Percentiles rank a stretch among this genome's conserved stretches.
phyloP scores from a whole-genome alignment of 1,284 basidiomycete species.

The Tremellales sp. region DNA sequence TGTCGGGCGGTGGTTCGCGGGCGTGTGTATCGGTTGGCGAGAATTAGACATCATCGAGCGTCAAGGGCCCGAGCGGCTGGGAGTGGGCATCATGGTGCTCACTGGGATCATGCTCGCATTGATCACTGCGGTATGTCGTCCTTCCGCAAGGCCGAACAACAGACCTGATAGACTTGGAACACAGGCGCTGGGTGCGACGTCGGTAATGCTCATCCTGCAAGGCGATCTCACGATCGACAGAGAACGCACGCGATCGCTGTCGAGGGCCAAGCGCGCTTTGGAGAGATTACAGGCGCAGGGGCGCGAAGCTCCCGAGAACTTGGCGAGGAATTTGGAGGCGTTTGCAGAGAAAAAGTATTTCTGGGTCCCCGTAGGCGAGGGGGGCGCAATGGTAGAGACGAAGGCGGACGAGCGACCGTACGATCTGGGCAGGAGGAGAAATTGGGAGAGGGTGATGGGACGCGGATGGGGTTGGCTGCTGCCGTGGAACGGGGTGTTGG shows the following conservation, averaged over 20 bases:
- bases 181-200: slow-evolving; percentile 29
- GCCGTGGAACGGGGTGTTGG: slow-evolving; percentile 32
- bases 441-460: slow-evolving; percentile 30
- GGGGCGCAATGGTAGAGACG: slow-evolving; percentile 21
- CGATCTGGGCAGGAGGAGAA: slow-evolving; percentile 25
- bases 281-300: slow-evolving; percentile 2
- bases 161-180: too few species aligned
- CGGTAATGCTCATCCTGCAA: slow-evolving; percentile 14
- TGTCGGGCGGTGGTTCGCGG: slow-evolving; percentile 30
- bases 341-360: slow-evolving; percentile 24
- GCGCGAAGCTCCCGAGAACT: slow-evolving; percentile 10
- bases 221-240: slow-evolving; percentile 36
- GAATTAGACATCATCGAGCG: slow-evolving; percentile 23
- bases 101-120: slow-evolving; percentile 26
- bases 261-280: slow-evolving; percentile 15
- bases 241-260: slow-evolving; percentile 21
- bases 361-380: slow-evolving; percentile 24
- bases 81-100: slow-evolving; percentile 19
- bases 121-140: slow-evolving; percentile 31
- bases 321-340: slow-evolving; percentile 11
- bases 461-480: slow-evolving; percentile 25
- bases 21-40: slow-evolving; percentile 33
- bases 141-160: too few species aligned
- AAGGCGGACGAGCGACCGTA: slow-evolving; percentile 22
- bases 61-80: slow-evolving; percentile 12